Evolutionary conservation across 257 asterid genomes (phyloP).

Genomic region (Fraxinus anomala): DNA sequence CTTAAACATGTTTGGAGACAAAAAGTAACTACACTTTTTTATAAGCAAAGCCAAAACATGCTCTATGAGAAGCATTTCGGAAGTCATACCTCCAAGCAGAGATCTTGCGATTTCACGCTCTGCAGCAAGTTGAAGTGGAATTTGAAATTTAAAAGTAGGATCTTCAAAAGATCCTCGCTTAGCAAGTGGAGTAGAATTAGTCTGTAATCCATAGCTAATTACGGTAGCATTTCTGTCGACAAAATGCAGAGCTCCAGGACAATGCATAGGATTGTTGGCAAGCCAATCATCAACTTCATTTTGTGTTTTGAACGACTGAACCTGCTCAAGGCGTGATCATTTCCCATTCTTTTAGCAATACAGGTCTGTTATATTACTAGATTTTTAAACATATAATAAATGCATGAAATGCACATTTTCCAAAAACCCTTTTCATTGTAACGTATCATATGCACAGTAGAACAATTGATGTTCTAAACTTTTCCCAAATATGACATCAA

Average conservation of each 20-base stretch:
- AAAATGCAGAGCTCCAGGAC: conserved; percentile 91
- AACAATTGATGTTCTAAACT: background rate
- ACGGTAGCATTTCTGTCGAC: conserved; percentile 69
- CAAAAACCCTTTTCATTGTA: background rate
- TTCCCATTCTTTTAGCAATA: background rate
- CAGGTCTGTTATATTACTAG: background rate
- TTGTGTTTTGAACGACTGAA: conserved; percentile 57
- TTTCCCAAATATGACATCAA: background rate
- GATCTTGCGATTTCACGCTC: conserved; percentile 91
- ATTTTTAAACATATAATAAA: background rate
- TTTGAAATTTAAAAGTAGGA: conserved; percentile 86
- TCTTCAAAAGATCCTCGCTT: conserved; percentile 75
- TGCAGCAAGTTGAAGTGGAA: conserved; percentile 95
- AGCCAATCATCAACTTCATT: conserved; percentile 83
- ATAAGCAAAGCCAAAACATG: background rate
- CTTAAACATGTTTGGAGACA: background rate
- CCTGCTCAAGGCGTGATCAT: conserved; percentile 45
- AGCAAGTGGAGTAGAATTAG: conserved; percentile 72
- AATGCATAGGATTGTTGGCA: conserved; percentile 67
- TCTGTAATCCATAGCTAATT: conserved; percentile 85
- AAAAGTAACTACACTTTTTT: background rate
- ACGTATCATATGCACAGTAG: background rate
- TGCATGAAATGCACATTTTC: background rate
- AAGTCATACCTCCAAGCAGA: conserved; percentile 64
- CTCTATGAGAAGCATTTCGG: background rate